phyloP scores from a whole-genome alignment of 2,329 filamentous ascomycete genomes.

The Purpureocillium takamizusanense region DNA sequence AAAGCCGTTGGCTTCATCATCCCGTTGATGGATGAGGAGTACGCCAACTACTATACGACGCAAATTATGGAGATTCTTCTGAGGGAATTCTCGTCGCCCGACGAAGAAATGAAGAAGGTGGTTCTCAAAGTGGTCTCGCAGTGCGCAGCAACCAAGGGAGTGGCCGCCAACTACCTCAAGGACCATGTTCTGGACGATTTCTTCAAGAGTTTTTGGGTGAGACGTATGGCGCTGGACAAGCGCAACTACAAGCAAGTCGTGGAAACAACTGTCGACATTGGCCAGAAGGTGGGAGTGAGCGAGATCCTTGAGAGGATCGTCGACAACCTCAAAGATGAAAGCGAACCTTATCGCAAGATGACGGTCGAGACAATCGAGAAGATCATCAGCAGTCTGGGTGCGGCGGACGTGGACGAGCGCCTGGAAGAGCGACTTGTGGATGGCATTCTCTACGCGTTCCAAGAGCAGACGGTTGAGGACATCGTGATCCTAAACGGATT shows the following conservation, averaged over 20 bases:
- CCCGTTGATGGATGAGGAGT: constrained; percentile 98
- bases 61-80: constrained; percentile 99
- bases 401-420: constrained; percentile 86
- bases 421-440: constrained; percentile 92
- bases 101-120: constrained; percentile 99
- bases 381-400: constrained; percentile 83
- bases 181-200: constrained; percentile 93
- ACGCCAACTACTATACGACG: constrained; percentile 96
- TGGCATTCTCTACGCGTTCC: constrained; percentile 91
- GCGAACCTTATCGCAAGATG: constrained; percentile 97
- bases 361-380: constrained; percentile 97
- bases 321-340: constrained; percentile 94
- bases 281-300: constrained; percentile 93
- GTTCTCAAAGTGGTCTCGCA: constrained; percentile 96
- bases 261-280: constrained; percentile 93
- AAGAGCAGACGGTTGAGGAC: constrained; percentile 95
- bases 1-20: constrained; percentile 98
- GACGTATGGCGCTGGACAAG: constrained; percentile 93
- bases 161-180: constrained; percentile 89
- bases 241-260: constrained; percentile 97
- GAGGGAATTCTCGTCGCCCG: constrained; percentile 90
- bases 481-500: constrained; percentile 95
- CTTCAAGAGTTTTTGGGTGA: constrained; percentile 98
- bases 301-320: constrained; percentile 93
- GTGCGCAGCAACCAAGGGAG: constrained; percentile 87